Evolutionary conservation across 805 yeast genomes (phyloP).

Genomic region (Wickerhamomyces canadensis): DNA sequence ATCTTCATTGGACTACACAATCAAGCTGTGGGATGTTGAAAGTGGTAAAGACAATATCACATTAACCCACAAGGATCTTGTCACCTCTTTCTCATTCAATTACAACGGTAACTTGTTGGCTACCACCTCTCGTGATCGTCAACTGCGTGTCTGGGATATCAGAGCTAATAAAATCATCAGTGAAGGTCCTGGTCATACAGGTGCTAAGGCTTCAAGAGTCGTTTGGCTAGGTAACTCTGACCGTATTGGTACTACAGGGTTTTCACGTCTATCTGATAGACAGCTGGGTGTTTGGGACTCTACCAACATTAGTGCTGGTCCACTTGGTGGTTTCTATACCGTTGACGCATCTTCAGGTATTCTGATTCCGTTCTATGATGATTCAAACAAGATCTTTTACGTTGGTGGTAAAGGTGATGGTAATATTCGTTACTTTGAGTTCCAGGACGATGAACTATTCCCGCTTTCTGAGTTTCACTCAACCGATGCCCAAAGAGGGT

Average conservation of each 20-base stretch:
- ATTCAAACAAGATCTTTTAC: constrained; percentile 70
- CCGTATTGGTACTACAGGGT: constrained; percentile 89
- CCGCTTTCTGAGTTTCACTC: constrained; percentile 88
- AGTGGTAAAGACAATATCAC: constrained; percentile 67
- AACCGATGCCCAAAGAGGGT: constrained; percentile 92
- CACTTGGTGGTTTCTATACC: constrained; percentile 82
- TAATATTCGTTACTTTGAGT: constrained; percentile 90
- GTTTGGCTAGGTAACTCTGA: constrained; percentile 87
- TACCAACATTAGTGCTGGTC: constrained; percentile 65
- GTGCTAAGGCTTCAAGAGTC: constrained; percentile 86
- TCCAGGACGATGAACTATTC: constrained; percentile 73
- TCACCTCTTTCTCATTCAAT: constrained; percentile 89
- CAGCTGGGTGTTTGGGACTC: constrained; percentile 95
- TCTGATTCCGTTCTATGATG: constrained; percentile 86
- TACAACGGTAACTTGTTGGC: constrained; percentile 84
- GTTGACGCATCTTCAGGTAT: constrained; percentile 93
- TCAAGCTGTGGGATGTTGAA: constrained; percentile 86
- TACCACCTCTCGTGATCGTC: constrained; percentile 87
- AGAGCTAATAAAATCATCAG: constrained; percentile 66
- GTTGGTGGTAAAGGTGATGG: constrained; percentile 98
- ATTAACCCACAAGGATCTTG: constrained; percentile 81
- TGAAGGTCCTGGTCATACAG: constrained; percentile 87
- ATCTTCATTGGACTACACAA: constrained; percentile 83
- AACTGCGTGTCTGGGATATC: constrained; percentile 86
- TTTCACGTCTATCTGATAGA: constrained; percentile 87